Percentiles rank a stretch among this genome's conserved stretches.
Evolutionary conservation across 805 yeast species (phyloP).

Genomic region (Suhomyces kilbournensis): DNA sequence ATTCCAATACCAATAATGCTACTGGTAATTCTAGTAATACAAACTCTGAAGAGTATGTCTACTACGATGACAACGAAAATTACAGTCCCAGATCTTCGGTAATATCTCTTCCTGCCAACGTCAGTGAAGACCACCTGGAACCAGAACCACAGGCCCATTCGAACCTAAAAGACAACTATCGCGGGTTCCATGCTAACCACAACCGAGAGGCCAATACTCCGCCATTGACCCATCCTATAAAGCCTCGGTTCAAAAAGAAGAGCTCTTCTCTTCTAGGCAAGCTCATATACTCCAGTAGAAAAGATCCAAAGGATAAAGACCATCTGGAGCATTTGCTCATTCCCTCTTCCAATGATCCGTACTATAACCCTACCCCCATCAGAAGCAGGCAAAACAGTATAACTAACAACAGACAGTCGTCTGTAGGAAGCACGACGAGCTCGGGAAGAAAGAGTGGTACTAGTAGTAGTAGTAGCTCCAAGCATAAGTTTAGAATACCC

Average conservation of each 20-base stretch:
- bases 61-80: constrained; percentile 5
- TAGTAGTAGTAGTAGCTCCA: constrained; percentile 19
- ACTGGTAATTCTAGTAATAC: too few species aligned
- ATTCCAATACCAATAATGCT: not conserved
- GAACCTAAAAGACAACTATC: constrained; percentile 25
- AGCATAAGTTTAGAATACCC: constrained; percentile 37
- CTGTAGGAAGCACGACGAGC: constrained; percentile 7
- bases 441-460: constrained; percentile 14
- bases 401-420: constrained; percentile 5
- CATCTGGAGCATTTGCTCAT: not conserved
- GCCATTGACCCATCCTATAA: constrained; percentile 48
- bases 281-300: constrained; percentile 33
- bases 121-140: not conserved
- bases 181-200: constrained; percentile 40
- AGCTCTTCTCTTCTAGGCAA: constrained; percentile 38
- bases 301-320: constrained; percentile 18
- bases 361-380: not conserved
- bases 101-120: constrained; percentile 4
- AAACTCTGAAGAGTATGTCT: not conserved
- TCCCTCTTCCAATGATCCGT: not conserved
- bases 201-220: constrained; percentile 37
- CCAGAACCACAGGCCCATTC: not conserved
- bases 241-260: constrained; percentile 43
- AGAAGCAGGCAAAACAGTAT: constrained; percentile 10
- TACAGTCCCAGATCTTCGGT: constrained; percentile 13